phyloP scores from a whole-genome alignment of 108 stramenopile genomes.

The Nannochloropsis salina region DNA sequence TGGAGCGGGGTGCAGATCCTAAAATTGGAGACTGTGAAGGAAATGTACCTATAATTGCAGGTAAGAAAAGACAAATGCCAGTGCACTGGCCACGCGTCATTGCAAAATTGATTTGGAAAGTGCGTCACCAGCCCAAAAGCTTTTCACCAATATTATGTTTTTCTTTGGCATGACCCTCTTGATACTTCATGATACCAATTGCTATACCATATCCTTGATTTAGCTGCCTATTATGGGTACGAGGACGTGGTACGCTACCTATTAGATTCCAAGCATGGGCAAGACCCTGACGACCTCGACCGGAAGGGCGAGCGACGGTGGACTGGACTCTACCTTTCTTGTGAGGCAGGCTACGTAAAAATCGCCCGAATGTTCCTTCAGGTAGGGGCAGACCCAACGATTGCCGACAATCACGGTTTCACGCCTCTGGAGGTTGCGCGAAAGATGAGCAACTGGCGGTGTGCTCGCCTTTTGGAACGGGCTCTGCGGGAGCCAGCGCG shows the following conservation, averaged over 20 bases:
- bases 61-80: not conserved
- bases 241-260: not conserved
- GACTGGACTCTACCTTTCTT: not conserved
- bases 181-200: too few species aligned
- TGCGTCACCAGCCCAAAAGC: too few species aligned
- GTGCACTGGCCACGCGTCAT: too few species aligned
- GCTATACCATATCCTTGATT: too few species aligned
- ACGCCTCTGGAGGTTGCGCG: not conserved
- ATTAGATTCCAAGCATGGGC: not conserved
- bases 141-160: too few species aligned
- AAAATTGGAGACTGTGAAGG: slow-evolving; percentile 7
- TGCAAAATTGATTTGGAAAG: too few species aligned
- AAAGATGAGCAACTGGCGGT: not conserved
- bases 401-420: not conserved
- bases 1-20: not conserved
- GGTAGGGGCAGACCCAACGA: not conserved
- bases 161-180: too few species aligned
- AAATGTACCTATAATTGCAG: slow-evolving; percentile 13
- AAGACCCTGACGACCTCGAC: not conserved
- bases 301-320: not conserved
- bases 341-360: slow-evolving; percentile 5
- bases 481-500: not conserved
- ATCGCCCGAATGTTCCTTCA: not conserved
- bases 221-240: slow-evolving; percentile 13
- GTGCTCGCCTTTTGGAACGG: slow-evolving; percentile 5